Evolutionary conservation across 306 rosid genomes (phyloP).

Genomic region (Sophora flavescens): DNA sequence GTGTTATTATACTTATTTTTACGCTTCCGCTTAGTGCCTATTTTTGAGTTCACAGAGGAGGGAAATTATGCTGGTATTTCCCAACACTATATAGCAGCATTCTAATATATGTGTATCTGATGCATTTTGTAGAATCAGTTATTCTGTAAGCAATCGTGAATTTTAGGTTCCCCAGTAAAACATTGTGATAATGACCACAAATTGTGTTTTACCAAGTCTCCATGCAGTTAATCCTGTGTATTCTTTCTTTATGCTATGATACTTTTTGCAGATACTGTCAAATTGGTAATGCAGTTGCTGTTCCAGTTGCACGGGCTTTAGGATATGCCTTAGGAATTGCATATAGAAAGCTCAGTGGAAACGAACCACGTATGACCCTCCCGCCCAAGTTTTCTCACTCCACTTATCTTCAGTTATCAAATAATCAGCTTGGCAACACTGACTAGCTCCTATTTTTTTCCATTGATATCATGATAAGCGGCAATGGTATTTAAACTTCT

Average conservation of each 20-base stretch:
- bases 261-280: conserved; percentile 76
- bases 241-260: neutral
- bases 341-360: conserved; percentile 55
- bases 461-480: conserved; percentile 11
- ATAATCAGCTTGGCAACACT: conserved; percentile 36
- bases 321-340: conserved; percentile 87
- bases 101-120: no score
- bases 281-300: conserved; percentile 90
- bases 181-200: neutral
- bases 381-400: conserved; percentile 84
- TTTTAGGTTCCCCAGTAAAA: conserved; percentile 6
- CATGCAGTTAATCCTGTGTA: neutral
- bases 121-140: conserved; percentile 20
- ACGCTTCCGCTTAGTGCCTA: no score
- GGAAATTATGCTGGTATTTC: no score
- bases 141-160: neutral
- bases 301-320: conserved; percentile 75
- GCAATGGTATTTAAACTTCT: conserved; percentile 4
- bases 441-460: conserved; percentile 43
- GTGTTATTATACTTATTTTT: no score
- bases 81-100: no score
- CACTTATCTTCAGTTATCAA: conserved; percentile 61
- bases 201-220: neutral
- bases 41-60: no score
- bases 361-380: conserved; percentile 67